These are phyloP conservation scores for Ophiocordyceps australis DNA, from an alignment of 2,329 filamentous ascomycete species.

Conservation along the genomic window DNA sequence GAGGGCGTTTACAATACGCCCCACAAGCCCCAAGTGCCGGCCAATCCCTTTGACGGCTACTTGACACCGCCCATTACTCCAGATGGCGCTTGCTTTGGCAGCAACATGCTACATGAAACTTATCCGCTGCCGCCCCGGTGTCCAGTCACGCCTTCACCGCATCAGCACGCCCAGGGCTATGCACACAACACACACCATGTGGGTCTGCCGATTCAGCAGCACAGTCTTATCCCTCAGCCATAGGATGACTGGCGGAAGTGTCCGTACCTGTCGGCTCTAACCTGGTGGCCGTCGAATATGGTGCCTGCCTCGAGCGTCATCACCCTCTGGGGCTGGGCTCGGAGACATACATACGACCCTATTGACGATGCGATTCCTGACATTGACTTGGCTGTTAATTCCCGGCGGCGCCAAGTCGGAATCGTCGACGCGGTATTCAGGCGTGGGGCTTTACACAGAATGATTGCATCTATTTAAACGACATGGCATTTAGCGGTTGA, in stretches of 20 bases:
- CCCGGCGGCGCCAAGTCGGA: not conserved
- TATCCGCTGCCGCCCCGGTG: slow-evolving; percentile 33
- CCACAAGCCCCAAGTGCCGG: slow-evolving; percentile 51
- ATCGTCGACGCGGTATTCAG: not conserved
- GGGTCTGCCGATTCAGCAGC: slow-evolving; percentile 23
- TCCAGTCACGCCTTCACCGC: slow-evolving; percentile 44
- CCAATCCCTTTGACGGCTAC: slow-evolving; percentile 53
- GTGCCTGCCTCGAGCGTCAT: slow-evolving; percentile 2
- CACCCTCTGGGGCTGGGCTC: slow-evolving; percentile 2
- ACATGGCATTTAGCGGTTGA: slow-evolving; percentile 28
- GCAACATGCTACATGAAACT: slow-evolving; percentile 21
- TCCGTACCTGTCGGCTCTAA: not conserved
- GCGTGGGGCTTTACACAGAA: slow-evolving; percentile 1
- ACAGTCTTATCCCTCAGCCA: slow-evolving; percentile 22
- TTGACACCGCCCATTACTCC: slow-evolving; percentile 77
- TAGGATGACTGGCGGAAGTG: slow-evolving; percentile 8
- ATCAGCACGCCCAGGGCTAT: slow-evolving; percentile 16
- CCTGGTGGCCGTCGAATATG: slow-evolving; percentile 1
- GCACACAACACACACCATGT: slow-evolving; percentile 14
- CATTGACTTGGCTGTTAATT: slow-evolving; percentile 1
- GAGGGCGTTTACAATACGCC: slow-evolving; percentile 59
- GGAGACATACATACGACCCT: slow-evolving; percentile 1
- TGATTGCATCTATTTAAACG: slow-evolving; percentile 8
- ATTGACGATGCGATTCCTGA: slow-evolving; percentile 1
- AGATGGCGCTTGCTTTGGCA: slow-evolving; percentile 41